phyloP scores from a whole-genome alignment of 2,329 filamentous ascomycete genomes.

The Claviceps sp. region DNA sequence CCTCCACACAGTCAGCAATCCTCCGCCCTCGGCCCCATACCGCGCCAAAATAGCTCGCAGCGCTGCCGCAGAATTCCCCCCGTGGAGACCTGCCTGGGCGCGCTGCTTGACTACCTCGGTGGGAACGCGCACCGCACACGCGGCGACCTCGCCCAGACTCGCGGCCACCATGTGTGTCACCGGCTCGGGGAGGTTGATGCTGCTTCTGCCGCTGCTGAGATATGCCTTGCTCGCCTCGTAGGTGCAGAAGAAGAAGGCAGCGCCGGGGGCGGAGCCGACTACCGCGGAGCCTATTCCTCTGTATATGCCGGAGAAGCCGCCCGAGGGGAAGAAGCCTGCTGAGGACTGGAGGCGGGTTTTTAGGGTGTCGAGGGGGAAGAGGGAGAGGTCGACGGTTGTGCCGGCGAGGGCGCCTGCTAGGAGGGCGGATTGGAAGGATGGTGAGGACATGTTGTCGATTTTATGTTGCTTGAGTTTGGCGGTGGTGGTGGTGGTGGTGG shows the following conservation, averaged over 20 bases:
- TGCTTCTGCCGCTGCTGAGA: conserved; percentile 20
- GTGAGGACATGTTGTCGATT: conserved; percentile 6
- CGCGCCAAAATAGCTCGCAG: conserved; percentile 55
- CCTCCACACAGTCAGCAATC: conserved; percentile 50
- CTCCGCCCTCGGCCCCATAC: conserved; percentile 20
- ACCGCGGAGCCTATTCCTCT: conserved; percentile 80
- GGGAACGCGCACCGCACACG: conserved; percentile 82
- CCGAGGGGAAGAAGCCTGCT: conserved; percentile 62
- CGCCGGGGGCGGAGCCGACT: conserved; percentile 83
- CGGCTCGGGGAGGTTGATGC: conserved; percentile 25
- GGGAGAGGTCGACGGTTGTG: conserved; percentile 89
- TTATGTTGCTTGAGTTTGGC: not conserved
- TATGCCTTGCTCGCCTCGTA: conserved; percentile 63
- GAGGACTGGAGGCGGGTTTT: conserved; percentile 92
- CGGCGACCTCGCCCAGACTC: conserved; percentile 75
- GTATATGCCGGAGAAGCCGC: conserved; percentile 87
- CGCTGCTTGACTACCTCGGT: conserved; percentile 97
- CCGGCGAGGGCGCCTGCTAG: conserved; percentile 82
- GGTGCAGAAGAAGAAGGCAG: conserved; percentile 93
- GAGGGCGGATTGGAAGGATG: conserved; percentile 46
- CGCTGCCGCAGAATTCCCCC: conserved; percentile 52
- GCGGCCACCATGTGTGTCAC: conserved; percentile 73
- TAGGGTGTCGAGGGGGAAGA: conserved; percentile 96
- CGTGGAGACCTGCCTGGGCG: conserved; percentile 76
- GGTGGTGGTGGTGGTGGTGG: too few species aligned